phyloP scores from a whole-genome alignment of 2,329 filamentous ascomycete species.

The Xylaria sp. region DNA sequence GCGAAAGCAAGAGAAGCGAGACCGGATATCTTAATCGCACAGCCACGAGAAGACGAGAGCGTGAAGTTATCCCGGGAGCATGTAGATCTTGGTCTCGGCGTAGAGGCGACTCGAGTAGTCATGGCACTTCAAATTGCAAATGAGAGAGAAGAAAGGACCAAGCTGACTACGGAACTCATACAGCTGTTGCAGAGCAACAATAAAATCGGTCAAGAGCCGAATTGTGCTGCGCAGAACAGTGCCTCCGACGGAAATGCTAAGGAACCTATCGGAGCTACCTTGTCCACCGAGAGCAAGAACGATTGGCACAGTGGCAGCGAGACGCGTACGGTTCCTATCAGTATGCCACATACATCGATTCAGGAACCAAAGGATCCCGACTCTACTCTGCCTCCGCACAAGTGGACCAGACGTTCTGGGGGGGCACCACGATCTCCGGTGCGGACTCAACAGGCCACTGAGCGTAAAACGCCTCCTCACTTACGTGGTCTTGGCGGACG shows the following conservation, averaged over 20 bases:
- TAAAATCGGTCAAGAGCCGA: neutral
- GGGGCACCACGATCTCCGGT: neutral
- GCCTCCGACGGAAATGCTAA: neutral
- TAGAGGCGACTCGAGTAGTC: neutral
- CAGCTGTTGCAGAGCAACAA: constrained; percentile 2
- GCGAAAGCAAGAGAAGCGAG: neutral
- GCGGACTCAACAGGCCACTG: constrained; percentile 72
- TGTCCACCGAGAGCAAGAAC: neutral
- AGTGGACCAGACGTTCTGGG: neutral
- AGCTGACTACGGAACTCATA: constrained; percentile 6
- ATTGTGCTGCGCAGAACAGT: neutral
- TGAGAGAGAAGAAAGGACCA: neutral
- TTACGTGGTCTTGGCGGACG: constrained; percentile 11
- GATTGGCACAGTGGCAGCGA: neutral
- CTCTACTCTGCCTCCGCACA: neutral
- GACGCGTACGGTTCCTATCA: neutral
- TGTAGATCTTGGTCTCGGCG: neutral
- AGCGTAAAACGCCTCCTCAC: constrained; percentile 63
- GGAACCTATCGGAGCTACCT: neutral
- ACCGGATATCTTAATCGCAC: neutral
- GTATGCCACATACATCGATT: neutral
- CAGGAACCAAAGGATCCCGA: neutral
- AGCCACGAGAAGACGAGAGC: neutral
- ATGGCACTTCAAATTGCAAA: constrained; percentile 2
- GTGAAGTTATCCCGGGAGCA: neutral